Base-by-base conservation (phyloP, 768 basidiomycete genomes). In the Suillus decipiens region DNA sequence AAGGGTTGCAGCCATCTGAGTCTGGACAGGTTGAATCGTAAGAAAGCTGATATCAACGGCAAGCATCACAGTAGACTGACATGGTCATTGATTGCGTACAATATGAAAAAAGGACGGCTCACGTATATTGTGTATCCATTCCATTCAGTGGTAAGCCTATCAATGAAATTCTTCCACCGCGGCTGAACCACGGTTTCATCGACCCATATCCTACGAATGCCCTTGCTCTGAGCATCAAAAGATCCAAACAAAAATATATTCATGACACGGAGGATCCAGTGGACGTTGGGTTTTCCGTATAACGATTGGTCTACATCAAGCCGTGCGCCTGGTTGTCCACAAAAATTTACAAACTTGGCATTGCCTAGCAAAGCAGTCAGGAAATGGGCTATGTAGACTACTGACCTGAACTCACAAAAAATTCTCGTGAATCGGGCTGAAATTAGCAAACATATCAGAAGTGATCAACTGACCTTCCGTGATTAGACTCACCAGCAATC, bases 61-160 rank as follows among this genome's bases (percentile, higher is more conserved):
- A 15, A 64, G 57, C 64, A 64, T 64, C 19, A 64, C 64, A 10
- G 64, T 64, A 24, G 64, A 62, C 63, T 55, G 24, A 24, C 14
- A 42, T 36, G 2, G 6, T 19, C 41, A 19, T 57, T 3, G 33
- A 54, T 54, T 41, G 24, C 6, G 2, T 33, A 33, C 12, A 62
- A 28, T 36, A 14, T 36, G 6, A 31, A 28, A 22, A 14, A 3
- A 15, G 11, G n/a, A 41, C 24, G 19, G 68, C 81, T 37, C 53
- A 85, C 85, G 59, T 79, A 81, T 45, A 82, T 78, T 39, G 78
- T 79, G 47, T 83, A 78, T 54, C 80, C 79, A 61, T 78, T 71
- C 84, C 82, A 83, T 66, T 86, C 81, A 9, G 72, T 72, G 39
- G 73, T 77, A 33, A 84, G 71, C 24, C 78, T 78, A 9, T 61